Evolutionary conservation across 208 protist species (phyloP).

Genomic region (Vickermania spadyakhi): DNA sequence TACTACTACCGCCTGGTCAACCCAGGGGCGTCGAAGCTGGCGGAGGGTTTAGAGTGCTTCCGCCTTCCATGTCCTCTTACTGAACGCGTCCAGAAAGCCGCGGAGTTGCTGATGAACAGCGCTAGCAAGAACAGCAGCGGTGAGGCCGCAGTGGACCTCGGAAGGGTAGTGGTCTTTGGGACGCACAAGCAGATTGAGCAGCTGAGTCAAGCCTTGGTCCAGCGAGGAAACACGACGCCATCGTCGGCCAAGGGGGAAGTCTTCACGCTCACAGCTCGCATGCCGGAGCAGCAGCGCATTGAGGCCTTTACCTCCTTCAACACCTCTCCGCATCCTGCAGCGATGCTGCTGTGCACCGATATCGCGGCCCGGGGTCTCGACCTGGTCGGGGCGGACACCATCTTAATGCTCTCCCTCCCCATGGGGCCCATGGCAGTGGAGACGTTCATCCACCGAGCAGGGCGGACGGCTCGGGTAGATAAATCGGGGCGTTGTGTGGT

Average conservation of each 20-base stretch:
- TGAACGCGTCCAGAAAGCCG: constrained; percentile 26
- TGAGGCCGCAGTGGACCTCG: constrained; percentile 13
- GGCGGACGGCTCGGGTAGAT: constrained; percentile 92
- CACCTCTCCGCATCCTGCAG: constrained; percentile 4
- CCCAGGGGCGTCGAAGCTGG: constrained; percentile 69
- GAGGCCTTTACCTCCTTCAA: constrained; percentile 82
- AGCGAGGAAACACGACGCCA: not conserved
- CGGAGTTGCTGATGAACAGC: constrained; percentile 21
- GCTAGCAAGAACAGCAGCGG: not conserved
- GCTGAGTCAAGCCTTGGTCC: constrained; percentile 12
- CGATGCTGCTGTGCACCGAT: constrained; percentile 93
- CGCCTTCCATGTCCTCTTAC: constrained; percentile 24
- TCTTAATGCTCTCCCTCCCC: constrained; percentile 96
- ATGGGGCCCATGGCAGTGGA: constrained; percentile 54
- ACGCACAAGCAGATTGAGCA: constrained; percentile 28
- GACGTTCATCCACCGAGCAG: constrained; percentile 96
- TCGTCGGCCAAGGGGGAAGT: constrained; percentile 16
- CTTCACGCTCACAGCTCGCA: constrained; percentile 30
- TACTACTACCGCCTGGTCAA: constrained; percentile 86
- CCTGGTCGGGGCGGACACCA: constrained; percentile 89
- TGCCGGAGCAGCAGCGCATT: constrained; percentile 67
- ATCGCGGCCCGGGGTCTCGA: constrained; percentile 93
- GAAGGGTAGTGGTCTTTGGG: constrained; percentile 73
- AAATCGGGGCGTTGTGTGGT: constrained; percentile 87
- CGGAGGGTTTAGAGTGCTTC: constrained; percentile 53